Percentiles rank a stretch among this genome's conserved stretches.
Conservation (phyloP, 2,329 filamentous ascomycete species). For the Epichloe uncinata region DNA sequence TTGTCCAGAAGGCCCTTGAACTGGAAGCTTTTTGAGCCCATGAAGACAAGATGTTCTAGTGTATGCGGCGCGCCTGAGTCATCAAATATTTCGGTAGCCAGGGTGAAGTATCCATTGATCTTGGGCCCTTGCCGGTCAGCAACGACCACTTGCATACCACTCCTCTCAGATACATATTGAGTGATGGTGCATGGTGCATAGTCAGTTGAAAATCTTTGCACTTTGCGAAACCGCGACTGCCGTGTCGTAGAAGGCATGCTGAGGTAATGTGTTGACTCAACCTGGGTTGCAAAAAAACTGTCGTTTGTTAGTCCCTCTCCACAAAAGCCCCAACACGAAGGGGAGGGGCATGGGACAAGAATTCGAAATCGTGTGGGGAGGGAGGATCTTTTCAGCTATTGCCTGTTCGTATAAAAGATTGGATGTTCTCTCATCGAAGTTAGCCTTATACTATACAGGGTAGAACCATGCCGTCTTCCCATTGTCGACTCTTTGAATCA, state of each 20-base stretch:
- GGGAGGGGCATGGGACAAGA: neutral
- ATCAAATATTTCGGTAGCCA: slow-evolving; percentile 95
- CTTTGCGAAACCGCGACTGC: slow-evolving; percentile 54
- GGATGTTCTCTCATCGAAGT: neutral
- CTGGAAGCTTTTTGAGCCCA: slow-evolving; percentile 84
- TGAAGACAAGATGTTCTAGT: slow-evolving; percentile 71
- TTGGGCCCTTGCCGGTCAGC: slow-evolving; percentile 92
- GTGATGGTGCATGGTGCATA: slow-evolving; percentile 83
- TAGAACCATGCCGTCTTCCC: neutral
- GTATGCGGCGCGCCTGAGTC: slow-evolving; percentile 88
- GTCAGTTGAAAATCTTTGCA: slow-evolving; percentile 77
- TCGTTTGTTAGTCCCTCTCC: neutral
- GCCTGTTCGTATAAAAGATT: no score
- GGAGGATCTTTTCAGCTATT: neutral
- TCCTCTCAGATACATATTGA: slow-evolving; percentile 90
- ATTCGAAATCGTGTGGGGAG: neutral
- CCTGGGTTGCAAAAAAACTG: neutral
- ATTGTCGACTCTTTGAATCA: neutral
- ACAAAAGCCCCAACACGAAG: neutral
- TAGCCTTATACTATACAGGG: neutral
- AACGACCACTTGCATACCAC: slow-evolving; percentile 87
- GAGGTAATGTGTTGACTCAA: neutral
- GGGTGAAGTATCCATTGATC: slow-evolving; percentile 82
- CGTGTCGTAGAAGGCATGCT: slow-evolving; percentile 3
- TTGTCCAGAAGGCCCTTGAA: slow-evolving; percentile 96